These are phyloP conservation scores for Bacidia rubella DNA, from an alignment of 495 filamentous ascomycete genomes.

Conservation along the genomic window DNA sequence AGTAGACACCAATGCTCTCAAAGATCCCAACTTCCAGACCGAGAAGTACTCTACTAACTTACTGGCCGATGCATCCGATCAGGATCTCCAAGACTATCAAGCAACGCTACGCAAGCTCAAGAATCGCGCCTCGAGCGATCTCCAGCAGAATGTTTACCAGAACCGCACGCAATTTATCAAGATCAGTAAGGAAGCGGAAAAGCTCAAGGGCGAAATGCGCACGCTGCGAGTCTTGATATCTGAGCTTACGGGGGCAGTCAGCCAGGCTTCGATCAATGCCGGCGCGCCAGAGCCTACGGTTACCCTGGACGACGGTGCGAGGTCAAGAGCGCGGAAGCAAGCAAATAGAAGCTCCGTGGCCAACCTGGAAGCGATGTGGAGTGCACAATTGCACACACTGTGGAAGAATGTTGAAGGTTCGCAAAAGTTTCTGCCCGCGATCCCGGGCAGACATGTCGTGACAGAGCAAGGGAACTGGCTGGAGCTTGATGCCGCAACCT, in stretches of 20 bases:
- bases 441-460: slow-evolving; percentile 81
- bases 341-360: slow-evolving; percentile 53
- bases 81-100: slow-evolving; percentile 81
- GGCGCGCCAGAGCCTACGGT: slow-evolving; percentile 18
- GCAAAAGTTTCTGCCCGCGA: slow-evolving; percentile 88
- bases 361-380: slow-evolving; percentile 93
- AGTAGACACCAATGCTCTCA: slow-evolving; percentile 58
- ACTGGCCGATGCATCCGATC: slow-evolving; percentile 83
- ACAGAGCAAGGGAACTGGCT: slow-evolving; percentile 85
- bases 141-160: slow-evolving; percentile 94
- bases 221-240: slow-evolving; percentile 76
- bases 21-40: slow-evolving; percentile 65
- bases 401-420: slow-evolving; percentile 95
- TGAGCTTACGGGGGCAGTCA: slow-evolving; percentile 68
- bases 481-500: slow-evolving; percentile 92
- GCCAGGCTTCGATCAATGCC: slow-evolving; percentile 46
- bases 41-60: slow-evolving; percentile 33
- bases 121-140: slow-evolving; percentile 67
- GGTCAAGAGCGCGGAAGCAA: slow-evolving; percentile 30
- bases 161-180: slow-evolving; percentile 98
- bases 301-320: slow-evolving; percentile 26
- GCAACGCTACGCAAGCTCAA: slow-evolving; percentile 61
- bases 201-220: slow-evolving; percentile 92
- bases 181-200: slow-evolving; percentile 97
- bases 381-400: slow-evolving; percentile 59